These are phyloP conservation scores for Trametes sanguinea DNA, from an alignment of 768 basidiomycete genomes.

Conservation along the genomic window DNA sequence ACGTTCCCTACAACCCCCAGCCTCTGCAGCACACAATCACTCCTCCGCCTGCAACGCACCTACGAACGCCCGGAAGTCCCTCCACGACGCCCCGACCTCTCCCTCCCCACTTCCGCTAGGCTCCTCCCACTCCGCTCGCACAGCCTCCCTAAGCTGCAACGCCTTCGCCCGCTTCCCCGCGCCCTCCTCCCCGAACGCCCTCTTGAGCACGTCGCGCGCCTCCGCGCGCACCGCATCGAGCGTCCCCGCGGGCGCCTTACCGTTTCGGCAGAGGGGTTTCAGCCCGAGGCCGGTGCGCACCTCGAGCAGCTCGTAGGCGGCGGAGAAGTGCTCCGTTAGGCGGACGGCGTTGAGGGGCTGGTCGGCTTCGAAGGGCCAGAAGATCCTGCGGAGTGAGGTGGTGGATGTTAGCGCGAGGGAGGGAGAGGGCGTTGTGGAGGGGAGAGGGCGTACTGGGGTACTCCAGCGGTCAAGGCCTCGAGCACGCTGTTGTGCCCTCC, in stretches of 20 bases:
- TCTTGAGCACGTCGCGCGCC: constrained; percentile 20
- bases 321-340: constrained; percentile 23
- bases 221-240: constrained; percentile 27
- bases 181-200: constrained; percentile 30
- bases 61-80: constrained; percentile 7
- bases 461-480: constrained; percentile 28
- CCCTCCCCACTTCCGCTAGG: not conserved
- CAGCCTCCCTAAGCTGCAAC: constrained; percentile 2
- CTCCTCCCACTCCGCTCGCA: constrained; percentile 14
- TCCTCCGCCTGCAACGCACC: not conserved
- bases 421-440: no score
- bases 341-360: constrained; percentile 28
- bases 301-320: constrained; percentile 32
- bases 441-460: constrained; percentile 17
- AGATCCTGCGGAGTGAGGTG: constrained; percentile 18
- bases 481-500: constrained; percentile 29
- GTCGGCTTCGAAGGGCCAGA: constrained; percentile 31
- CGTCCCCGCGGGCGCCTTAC: constrained; percentile 23
- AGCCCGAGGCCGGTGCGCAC: constrained; percentile 25
- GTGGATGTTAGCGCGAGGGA: not conserved
- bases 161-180: constrained; percentile 26
- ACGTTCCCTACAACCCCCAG: no score
- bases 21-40: no score
- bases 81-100: not conserved
- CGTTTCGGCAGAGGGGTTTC: constrained; percentile 22